Percentiles rank a stretch among this genome's conserved stretches.
phyloP scores from a whole-genome alignment of 2,329 filamentous ascomycete genomes.

The Stachybotrys elegans region DNA sequence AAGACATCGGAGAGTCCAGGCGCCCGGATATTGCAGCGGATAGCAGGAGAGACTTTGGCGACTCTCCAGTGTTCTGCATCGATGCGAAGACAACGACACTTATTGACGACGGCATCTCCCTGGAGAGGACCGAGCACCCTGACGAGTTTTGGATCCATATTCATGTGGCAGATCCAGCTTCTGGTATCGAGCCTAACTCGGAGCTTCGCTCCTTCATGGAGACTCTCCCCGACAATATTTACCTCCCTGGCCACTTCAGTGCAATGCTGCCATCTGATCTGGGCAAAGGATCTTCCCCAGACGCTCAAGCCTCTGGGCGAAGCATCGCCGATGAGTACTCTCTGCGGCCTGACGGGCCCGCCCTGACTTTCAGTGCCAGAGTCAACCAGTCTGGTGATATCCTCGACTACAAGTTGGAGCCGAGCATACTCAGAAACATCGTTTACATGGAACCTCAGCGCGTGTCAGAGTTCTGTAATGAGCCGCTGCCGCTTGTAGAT shows the following conservation, averaged over 20 bases:
- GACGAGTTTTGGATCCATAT: slow-evolving; percentile 69
- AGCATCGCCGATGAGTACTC: slow-evolving; percentile 45
- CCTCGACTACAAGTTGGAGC: slow-evolving; percentile 48
- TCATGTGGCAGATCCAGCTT: slow-evolving; percentile 74
- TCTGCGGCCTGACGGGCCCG: slow-evolving; percentile 43
- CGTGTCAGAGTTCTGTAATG: slow-evolving; percentile 38
- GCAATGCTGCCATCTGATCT: slow-evolving; percentile 49
- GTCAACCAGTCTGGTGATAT: slow-evolving; percentile 49
- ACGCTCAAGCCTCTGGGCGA: no score
- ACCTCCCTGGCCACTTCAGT: slow-evolving; percentile 52
- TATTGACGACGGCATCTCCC: slow-evolving; percentile 74
- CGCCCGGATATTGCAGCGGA: slow-evolving; percentile 39
- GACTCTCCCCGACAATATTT: slow-evolving; percentile 54
- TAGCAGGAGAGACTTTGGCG: slow-evolving; percentile 53
- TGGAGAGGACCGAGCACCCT: slow-evolving; percentile 51
- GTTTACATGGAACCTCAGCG: slow-evolving; percentile 51
- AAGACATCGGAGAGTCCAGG: slow-evolving; percentile 25
- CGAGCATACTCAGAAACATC: slow-evolving; percentile 50
- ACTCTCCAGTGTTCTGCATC: slow-evolving; percentile 65
- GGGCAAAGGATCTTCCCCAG: no score
- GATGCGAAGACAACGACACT: slow-evolving; percentile 62
- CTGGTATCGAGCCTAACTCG: slow-evolving; percentile 57
- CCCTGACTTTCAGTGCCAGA: slow-evolving; percentile 58
- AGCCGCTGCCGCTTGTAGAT: slow-evolving; percentile 17
- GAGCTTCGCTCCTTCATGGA: slow-evolving; percentile 56